Conservation (phyloP, 768 basidiomycete genomes). For the Agrocybe praecox region DNA sequence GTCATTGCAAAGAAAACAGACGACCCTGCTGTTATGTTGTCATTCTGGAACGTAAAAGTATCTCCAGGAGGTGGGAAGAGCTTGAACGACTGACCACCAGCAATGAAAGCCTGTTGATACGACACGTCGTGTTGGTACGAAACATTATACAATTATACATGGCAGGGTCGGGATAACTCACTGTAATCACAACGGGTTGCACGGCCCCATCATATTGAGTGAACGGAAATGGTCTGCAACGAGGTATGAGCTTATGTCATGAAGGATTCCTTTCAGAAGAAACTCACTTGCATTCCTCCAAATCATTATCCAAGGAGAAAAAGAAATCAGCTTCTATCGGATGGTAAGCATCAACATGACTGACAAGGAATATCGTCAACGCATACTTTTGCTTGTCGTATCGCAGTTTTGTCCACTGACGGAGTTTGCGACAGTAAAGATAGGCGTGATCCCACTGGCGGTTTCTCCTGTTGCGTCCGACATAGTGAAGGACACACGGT, state of each 20-base stretch:
- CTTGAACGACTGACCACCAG: constrained; percentile 23
- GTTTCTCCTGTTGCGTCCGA: constrained; percentile 28
- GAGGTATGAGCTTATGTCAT: not conserved
- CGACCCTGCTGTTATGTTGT: constrained; percentile 27
- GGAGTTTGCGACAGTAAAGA: constrained; percentile 23
- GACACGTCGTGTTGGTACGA: not conserved
- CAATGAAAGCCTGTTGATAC: constrained; percentile 22
- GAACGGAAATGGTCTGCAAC: constrained; percentile 26
- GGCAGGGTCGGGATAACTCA: constrained; percentile 10
- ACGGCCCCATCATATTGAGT: constrained; percentile 21
- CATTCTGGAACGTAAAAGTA: constrained; percentile 23
- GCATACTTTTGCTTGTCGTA: constrained; percentile 24
- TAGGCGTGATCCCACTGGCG: constrained; percentile 22
- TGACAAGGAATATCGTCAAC: not conserved
- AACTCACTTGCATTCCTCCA: constrained; percentile 31
- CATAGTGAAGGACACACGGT: constrained; percentile 24
- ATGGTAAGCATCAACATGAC: not conserved
- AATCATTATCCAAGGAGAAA: constrained; percentile 22
- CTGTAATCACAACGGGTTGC: constrained; percentile 26
- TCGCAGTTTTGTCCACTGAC: constrained; percentile 18
- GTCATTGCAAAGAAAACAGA: constrained; percentile 23
- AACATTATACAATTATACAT: not conserved
- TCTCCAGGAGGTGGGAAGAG: constrained; percentile 19
- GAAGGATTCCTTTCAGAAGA: not conserved
- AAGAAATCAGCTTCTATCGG: constrained; percentile 26